Percentiles rank a stretch among this genome's conserved stretches.
Conservation (phyloP, 2,329 filamentous ascomycete species). For the Pyricularia grisea region DNA sequence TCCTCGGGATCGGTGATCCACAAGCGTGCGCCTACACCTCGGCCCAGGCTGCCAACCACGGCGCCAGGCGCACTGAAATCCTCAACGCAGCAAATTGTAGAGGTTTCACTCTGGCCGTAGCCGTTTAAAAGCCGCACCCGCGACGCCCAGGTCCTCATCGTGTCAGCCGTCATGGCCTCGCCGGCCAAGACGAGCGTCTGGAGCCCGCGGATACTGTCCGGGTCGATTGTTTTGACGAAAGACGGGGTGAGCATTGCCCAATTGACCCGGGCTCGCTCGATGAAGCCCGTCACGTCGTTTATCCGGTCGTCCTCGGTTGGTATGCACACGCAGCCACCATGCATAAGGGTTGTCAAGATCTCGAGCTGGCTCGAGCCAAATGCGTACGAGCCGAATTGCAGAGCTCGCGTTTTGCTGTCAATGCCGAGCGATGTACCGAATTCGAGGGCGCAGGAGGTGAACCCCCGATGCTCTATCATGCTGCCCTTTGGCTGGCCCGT, state of each 20-base stretch:
- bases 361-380: conserved; percentile 14
- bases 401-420: conserved; percentile 4
- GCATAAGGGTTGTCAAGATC: conserved; percentile 22
- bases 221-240: not conserved
- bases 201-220: not conserved
- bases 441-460: conserved; percentile 25
- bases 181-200: not conserved
- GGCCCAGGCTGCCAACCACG: not conserved
- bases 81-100: not conserved
- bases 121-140: not conserved
- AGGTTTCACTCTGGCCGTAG: not conserved
- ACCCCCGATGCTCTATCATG: conserved; percentile 27
- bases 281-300: not conserved
- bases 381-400: not conserved
- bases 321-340: conserved; percentile 17
- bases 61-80: not conserved
- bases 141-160: not conserved
- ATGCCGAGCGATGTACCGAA: conserved; percentile 58
- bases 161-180: not conserved
- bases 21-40: not conserved
- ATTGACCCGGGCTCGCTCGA: not conserved
- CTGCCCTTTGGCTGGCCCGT: conserved; percentile 46
- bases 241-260: not conserved
- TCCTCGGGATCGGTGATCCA: not conserved
- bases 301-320: not conserved